Conservation (phyloP, 768 basidiomycete genomes). For the Amanita exitialis region DNA sequence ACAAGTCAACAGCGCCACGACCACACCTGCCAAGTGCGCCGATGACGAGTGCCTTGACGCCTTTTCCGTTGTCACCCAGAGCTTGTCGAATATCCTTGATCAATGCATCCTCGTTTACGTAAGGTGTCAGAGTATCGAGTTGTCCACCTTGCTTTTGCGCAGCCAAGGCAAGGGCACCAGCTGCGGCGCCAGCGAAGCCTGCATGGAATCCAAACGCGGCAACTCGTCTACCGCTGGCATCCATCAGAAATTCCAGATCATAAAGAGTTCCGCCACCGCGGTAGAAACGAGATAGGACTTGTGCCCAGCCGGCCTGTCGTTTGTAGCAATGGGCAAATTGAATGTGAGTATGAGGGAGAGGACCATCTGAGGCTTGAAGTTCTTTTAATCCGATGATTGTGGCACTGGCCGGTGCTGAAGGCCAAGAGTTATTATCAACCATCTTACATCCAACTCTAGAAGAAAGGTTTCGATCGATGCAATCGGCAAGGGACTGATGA, state of each 20-base stretch:
- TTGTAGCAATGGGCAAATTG: constrained; percentile 99
- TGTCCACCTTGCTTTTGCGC: constrained; percentile 48
- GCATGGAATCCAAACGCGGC: constrained; percentile 98
- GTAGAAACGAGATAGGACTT: constrained; percentile 78
- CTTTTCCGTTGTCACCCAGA: constrained; percentile 60
- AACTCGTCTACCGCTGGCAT: constrained; percentile 77
- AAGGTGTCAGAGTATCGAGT: constrained; percentile 70
- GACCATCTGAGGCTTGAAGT: constrained; percentile 71
- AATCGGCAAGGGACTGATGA: not conserved
- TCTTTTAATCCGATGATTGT: constrained; percentile 97
- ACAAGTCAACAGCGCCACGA: constrained; percentile 88
- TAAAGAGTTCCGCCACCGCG: constrained; percentile 80
- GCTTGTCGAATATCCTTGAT: constrained; percentile 57
- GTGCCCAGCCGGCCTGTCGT: constrained; percentile 85
- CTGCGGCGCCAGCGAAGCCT: constrained; percentile 96
- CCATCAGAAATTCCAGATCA: constrained; percentile 92
- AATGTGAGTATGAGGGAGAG: constrained; percentile 90
- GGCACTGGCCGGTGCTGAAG: constrained; percentile 57
- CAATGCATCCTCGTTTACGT: constrained; percentile 78
- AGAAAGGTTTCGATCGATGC: not conserved
- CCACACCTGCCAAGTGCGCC: constrained; percentile 95
- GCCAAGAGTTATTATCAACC: constrained; percentile 85
- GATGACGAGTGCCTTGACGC: constrained; percentile 84
- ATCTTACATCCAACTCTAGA: constrained; percentile 82
- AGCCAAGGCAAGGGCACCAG: constrained; percentile 74